Evolutionary conservation across 306 rosid genomes (phyloP).

Genomic region (Medicago arabica): DNA sequence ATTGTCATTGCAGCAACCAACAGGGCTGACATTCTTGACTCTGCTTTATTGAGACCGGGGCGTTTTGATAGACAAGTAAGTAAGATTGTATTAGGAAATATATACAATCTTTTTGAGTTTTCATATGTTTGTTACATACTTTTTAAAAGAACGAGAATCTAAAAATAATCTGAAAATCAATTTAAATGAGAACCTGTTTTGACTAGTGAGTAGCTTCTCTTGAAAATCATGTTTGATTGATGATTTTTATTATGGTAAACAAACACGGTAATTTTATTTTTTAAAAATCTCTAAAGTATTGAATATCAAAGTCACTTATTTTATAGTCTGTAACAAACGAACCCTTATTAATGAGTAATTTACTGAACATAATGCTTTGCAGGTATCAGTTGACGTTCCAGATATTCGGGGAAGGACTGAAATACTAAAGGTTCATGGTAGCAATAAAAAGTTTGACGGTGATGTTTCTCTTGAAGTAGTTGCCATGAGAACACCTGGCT

Average conservation of each 20-base stretch:
- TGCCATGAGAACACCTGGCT: conserved; percentile 99
- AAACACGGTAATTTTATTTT: too few species aligned
- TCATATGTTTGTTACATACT: too few species aligned
- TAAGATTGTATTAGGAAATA: conserved; percentile 8
- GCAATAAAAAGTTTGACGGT: conserved; percentile 85
- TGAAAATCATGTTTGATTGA: too few species aligned
- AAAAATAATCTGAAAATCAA: too few species aligned
- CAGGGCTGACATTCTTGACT: conserved; percentile 97
- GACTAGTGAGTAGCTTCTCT: too few species aligned
- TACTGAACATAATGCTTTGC: conserved; percentile 46
- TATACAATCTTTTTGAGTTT: background rate
- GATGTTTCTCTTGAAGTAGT: conserved; percentile 89
- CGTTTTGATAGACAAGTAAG: conserved; percentile 92
- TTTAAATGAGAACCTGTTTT: too few species aligned
- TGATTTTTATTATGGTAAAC: background rate
- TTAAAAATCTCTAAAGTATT: background rate
- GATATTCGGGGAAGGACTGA: conserved; percentile 95
- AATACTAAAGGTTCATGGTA: conserved; percentile 90
- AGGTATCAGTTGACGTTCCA: conserved; percentile 95
- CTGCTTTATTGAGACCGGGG: conserved; percentile 95
- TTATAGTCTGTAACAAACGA: too few species aligned
- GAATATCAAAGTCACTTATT: background rate
- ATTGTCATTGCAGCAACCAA: conserved; percentile 98
- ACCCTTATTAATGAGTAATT: conserved; percentile 1
- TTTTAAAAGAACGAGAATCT: background rate